A percentile compares a stretch with the other conserved stretches of the same genome.
These are phyloP conservation scores for Beauveria sp. DNA, from an alignment of 2,329 filamentous ascomycete genomes.

Conservation along the genomic window DNA sequence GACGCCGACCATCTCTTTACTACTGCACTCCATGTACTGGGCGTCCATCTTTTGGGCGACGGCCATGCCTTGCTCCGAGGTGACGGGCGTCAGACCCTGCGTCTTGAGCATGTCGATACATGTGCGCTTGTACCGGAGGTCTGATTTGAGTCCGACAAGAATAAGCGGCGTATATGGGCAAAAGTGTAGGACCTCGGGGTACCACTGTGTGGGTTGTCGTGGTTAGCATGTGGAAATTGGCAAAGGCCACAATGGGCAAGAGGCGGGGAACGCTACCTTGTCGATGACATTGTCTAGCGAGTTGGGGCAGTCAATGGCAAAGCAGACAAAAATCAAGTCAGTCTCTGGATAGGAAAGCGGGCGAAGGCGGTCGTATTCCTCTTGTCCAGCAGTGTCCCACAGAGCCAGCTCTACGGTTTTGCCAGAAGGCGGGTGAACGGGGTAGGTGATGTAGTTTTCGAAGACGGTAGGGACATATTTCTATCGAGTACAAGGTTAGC, in stretches of 20 bases:
- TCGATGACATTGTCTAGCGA: slow-evolving; percentile 98
- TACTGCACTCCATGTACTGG: slow-evolving; percentile 95
- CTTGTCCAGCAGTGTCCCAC: slow-evolving; percentile 97
- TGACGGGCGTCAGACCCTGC: slow-evolving; percentile 92
- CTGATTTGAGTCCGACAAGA: slow-evolving; percentile 92
- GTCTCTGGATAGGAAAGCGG: slow-evolving; percentile 97
- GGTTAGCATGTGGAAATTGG: background rate
- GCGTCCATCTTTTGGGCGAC: slow-evolving; percentile 93
- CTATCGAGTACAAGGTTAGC: slow-evolving; percentile 36
- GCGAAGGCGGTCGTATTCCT: slow-evolving; percentile 94
- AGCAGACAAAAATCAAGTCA: slow-evolving; percentile 96
- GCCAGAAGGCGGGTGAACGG: slow-evolving; percentile 75
- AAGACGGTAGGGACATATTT: slow-evolving; percentile 99
- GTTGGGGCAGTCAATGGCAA: slow-evolving; percentile 97
- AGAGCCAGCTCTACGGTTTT: slow-evolving; percentile 95
- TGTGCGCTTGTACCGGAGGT: slow-evolving; percentile 88
- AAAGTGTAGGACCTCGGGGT: slow-evolving; percentile 97
- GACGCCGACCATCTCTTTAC: slow-evolving; percentile 92
- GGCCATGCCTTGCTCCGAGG: slow-evolving; percentile 75
- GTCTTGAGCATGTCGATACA: slow-evolving; percentile 99
- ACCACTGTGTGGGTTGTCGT: slow-evolving; percentile 60
- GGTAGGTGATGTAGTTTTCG: slow-evolving; percentile 99
- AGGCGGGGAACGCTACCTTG: slow-evolving; percentile 59
- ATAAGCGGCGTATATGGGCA: slow-evolving; percentile 95
- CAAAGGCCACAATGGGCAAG: too few species aligned